A percentile compares a stretch with the other conserved stretches of the same genome.
Conservation (phyloP, 2,329 filamentous ascomycete species). For the Pestalotiopsis sp. region DNA sequence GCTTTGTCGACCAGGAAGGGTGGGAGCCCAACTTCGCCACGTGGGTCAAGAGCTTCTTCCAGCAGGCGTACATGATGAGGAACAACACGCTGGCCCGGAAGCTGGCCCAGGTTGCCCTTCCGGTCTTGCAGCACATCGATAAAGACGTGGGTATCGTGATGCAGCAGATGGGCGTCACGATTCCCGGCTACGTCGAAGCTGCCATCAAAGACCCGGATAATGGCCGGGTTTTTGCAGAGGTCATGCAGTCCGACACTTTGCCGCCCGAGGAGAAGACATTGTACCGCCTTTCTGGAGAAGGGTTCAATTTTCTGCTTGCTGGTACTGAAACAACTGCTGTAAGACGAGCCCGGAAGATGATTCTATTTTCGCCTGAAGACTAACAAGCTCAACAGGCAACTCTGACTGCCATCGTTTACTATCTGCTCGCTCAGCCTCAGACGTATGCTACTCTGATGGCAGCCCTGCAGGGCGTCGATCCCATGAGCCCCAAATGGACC, state of each 20-base stretch:
- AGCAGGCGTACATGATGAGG: slow-evolving; percentile 24
- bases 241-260: slow-evolving; percentile 32
- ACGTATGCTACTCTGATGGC: slow-evolving; percentile 31
- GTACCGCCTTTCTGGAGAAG: slow-evolving; percentile 39
- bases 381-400: not conserved
- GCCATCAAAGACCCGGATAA: slow-evolving; percentile 18
- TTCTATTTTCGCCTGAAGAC: not conserved
- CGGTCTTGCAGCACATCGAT: slow-evolving; percentile 23
- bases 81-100: slow-evolving; percentile 21
- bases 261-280: slow-evolving; percentile 36
- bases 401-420: slow-evolving; percentile 9
- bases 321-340: slow-evolving; percentile 42
- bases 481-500: slow-evolving; percentile 20
- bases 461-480: slow-evolving; percentile 31
- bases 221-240: slow-evolving; percentile 34
- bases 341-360: slow-evolving; percentile 16
- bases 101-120: slow-evolving; percentile 20
- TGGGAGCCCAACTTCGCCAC: slow-evolving; percentile 20
- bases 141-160: slow-evolving; percentile 19
- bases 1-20: slow-evolving; percentile 19
- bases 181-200: slow-evolving; percentile 30
- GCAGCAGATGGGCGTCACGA: slow-evolving; percentile 18
- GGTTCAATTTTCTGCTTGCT: slow-evolving; percentile 39
- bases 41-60: slow-evolving; percentile 23
- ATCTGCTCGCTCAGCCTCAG: slow-evolving; percentile 31